Percentiles rank a stretch among this genome's conserved stretches.
Evolutionary conservation across 805 yeast genomes (phyloP).

Genomic region (Lachancea thermotolerans): DNA sequence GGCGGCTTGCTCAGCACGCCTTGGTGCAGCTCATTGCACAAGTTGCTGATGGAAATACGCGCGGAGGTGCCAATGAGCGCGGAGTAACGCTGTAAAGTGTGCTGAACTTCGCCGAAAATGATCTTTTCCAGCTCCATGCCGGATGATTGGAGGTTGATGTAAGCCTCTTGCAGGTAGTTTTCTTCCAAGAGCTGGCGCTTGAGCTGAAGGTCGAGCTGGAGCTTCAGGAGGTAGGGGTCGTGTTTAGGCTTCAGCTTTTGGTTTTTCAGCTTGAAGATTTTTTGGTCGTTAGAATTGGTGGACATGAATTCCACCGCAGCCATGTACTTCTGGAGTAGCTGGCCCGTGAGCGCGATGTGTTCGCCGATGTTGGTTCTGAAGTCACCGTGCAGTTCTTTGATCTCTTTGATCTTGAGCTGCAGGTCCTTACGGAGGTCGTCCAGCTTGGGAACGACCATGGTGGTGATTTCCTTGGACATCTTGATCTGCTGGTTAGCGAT

Average conservation of each 20-base stretch:
- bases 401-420: constrained; percentile 70
- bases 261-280: constrained; percentile 17
- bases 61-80: constrained; percentile 47
- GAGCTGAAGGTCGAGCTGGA: constrained; percentile 58
- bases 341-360: constrained; percentile 60
- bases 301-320: constrained; percentile 39
- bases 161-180: constrained; percentile 59
- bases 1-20: constrained; percentile 49
- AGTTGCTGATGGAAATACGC: constrained; percentile 46
- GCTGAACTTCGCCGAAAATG: constrained; percentile 55
- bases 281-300: constrained; percentile 29
- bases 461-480: constrained; percentile 48
- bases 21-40: constrained; percentile 37
- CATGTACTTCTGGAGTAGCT: constrained; percentile 41
- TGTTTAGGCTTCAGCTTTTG: constrained; percentile 33
- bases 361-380: constrained; percentile 53
- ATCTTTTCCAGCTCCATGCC: constrained; percentile 60
- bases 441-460: constrained; percentile 49
- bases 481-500: constrained; percentile 49
- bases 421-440: constrained; percentile 62
- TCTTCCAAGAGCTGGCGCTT: constrained; percentile 57
- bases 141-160: constrained; percentile 55
- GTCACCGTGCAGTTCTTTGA: constrained; percentile 58
- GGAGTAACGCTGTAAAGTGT: constrained; percentile 45
- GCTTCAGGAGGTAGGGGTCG: constrained; percentile 60